Base-by-base conservation (phyloP, 495 filamentous ascomycete species). In the Xylaria longipes region DNA sequence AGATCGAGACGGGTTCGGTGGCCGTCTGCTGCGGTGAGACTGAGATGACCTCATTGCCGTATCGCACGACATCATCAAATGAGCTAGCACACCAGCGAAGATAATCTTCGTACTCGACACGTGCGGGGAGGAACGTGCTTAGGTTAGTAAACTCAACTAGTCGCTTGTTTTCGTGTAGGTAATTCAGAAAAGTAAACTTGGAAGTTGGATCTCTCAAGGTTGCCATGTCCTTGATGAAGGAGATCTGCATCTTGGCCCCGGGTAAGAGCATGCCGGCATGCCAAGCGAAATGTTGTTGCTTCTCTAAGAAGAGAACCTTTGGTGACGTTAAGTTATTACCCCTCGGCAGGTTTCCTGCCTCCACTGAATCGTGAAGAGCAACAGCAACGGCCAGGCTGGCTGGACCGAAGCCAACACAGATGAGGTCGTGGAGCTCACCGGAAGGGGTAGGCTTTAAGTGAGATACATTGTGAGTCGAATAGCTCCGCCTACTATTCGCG, bases 221-320 rank as follows among this genome's bases (percentile, higher is more conserved):
- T 14, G 96, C 95, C 70, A 99, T 86, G 75, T 98, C 96, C 84
- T 99, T 99, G 81, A 99, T 86, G 86, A 98, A 99, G 41, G 93
- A 95, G 70, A 99, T 98, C 80, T 99, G 95, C 95, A 99, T 99
- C 78, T 91, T 93, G 15, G 94, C 92, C 58, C 94, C 94, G 0
- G 94, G 94, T 1, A 99, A 88, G 67, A 97, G 87, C 95, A 99
- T 99, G 45, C 95, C 95, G 3, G 91, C 89, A 80, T 99, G 95
- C 95, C 95, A 98, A 62, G 90, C 88, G 75, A 98, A 99, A 52
- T 88, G 82, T 29, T 85, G 76, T 82, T 99, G 95, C 71, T 91
- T 90, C 83, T 98, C 95, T 27, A 98, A 79, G 82, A 97, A 98
- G 50, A 91, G 84, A 5, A 95, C 90, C 75, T 91, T 93, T 39